These are phyloP conservation scores for Cyberlindnera veronae DNA, from an alignment of 805 yeast genomes.

Conservation along the genomic window DNA sequence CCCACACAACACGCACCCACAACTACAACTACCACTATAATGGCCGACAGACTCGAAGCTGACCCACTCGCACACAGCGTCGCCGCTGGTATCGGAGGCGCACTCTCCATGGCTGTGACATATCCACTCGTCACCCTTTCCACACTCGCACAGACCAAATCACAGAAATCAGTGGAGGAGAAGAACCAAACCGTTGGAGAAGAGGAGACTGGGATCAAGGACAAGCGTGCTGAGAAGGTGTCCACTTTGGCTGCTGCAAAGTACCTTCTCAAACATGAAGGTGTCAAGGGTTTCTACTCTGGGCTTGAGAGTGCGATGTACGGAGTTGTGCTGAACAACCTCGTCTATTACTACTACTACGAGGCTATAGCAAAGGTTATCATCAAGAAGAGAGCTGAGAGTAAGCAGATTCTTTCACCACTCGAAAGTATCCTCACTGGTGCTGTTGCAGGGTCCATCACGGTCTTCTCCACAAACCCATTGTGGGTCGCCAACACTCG, in stretches of 20 bases:
- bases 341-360: slow-evolving; percentile 87
- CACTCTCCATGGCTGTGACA: slow-evolving; percentile 79
- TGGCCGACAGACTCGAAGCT: slow-evolving; percentile 26
- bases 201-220: slow-evolving; percentile 5
- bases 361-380: slow-evolving; percentile 59
- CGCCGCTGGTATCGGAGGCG: slow-evolving; percentile 94
- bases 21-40: slow-evolving; percentile 1
- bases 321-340: slow-evolving; percentile 84
- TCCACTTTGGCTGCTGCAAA: slow-evolving; percentile 37
- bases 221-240: slow-evolving; percentile 20
- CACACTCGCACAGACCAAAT: slow-evolving; percentile 81
- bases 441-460: slow-evolving; percentile 81
- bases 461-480: slow-evolving; percentile 81
- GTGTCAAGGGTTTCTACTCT: slow-evolving; percentile 67
- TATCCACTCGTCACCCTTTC: slow-evolving; percentile 87
- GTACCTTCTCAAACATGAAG: slow-evolving; percentile 52
- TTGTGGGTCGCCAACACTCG: slow-evolving; percentile 95
- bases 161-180: slow-evolving; percentile 21
- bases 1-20: background rate
- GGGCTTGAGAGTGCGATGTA: slow-evolving; percentile 86
- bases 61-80: slow-evolving; percentile 70
- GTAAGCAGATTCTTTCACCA: slow-evolving; percentile 18
- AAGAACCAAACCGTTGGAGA: background rate
- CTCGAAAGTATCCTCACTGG: slow-evolving; percentile 35
- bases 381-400: slow-evolving; percentile 27